These are phyloP conservation scores for Monosporascus sp. DNA, from an alignment of 2,329 filamentous ascomycete species.

Conservation along the genomic window DNA sequence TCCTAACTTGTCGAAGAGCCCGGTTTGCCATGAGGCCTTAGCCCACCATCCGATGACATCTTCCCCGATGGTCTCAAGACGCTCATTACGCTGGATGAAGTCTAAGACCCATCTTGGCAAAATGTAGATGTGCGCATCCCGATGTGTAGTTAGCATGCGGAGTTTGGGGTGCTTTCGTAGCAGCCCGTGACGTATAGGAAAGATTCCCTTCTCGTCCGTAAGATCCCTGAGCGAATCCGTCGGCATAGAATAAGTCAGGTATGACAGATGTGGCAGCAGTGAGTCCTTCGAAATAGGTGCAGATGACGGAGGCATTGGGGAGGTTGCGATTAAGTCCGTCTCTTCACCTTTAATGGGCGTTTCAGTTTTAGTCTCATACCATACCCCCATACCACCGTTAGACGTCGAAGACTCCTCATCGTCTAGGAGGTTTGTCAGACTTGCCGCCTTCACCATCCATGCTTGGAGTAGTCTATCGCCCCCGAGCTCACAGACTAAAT, in stretches of 20 bases:
- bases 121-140: constrained; percentile 92
- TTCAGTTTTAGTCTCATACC: constrained; percentile 78
- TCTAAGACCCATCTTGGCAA: constrained; percentile 89
- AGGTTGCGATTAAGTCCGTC: constrained; percentile 83
- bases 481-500: constrained; percentile 84
- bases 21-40: constrained; percentile 85
- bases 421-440: constrained; percentile 57
- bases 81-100: constrained; percentile 72
- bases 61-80: constrained; percentile 82
- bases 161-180: constrained; percentile 69
- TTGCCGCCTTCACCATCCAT: constrained; percentile 83
- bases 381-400: constrained; percentile 81
- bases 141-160: constrained; percentile 75
- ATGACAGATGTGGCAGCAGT: constrained; percentile 63
- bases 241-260: constrained; percentile 78
- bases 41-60: constrained; percentile 95
- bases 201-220: constrained; percentile 66
- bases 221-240: constrained; percentile 85
- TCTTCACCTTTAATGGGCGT: constrained; percentile 82
- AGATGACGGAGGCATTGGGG: constrained; percentile 55
- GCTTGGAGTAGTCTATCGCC: constrained; percentile 79
- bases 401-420: constrained; percentile 36
- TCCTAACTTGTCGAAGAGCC: constrained; percentile 71
- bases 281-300: constrained; percentile 58
- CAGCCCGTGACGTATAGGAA: constrained; percentile 71